Evolutionary conservation across 441 rosid species (phyloP), one percentile per base, ranked within the genome.

Genomic region (Syzygium syzygioides): DNA sequence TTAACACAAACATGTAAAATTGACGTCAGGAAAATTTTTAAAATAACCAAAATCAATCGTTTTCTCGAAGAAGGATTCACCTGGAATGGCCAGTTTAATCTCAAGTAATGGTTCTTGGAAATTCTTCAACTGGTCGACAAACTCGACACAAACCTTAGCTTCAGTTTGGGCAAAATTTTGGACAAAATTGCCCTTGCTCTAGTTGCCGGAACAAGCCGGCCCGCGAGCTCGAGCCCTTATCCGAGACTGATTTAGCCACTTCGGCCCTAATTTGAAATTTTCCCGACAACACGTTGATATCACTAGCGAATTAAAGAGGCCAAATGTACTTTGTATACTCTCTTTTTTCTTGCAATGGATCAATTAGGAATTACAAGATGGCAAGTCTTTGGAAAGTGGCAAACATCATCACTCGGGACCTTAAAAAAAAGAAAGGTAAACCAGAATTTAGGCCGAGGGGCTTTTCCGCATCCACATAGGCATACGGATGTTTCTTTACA

Each of bases 321-420:
- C 6, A 10, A 37, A 20, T 20, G 8, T 71, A 32, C 26, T 19
- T 34, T 34, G 7, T 20, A 71, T 20, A 19, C 20, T 19, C 1
- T 71, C 4, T 3, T 71, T 5, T 71, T 37, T 37, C 28, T 71
- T 86, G 71, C 53, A 37, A 86, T 48, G 37, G 41, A 90, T 87
- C 87, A 84, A 85, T 57, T 55, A 71, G 87, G 79, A 28, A 59
- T 56, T 53, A 19, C 87, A 87, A 85, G 50, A 19, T 10, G 59
- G 48, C 14, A 5, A 37, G 88, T 89, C 55, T 59, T 86, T 90
- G 86, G 80, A 55, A 91, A 94, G 94, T 94, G 95, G 94, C 85
- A 83, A 89, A 93, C 96, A 94, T 87, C 92, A 88, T 91, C 85
- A 68, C 94, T 92, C 90, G 86, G 52, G 86, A 64, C 87, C 92